Conservation (phyloP, 305 asterid genomes). For the Ilex paraguariensis region DNA sequence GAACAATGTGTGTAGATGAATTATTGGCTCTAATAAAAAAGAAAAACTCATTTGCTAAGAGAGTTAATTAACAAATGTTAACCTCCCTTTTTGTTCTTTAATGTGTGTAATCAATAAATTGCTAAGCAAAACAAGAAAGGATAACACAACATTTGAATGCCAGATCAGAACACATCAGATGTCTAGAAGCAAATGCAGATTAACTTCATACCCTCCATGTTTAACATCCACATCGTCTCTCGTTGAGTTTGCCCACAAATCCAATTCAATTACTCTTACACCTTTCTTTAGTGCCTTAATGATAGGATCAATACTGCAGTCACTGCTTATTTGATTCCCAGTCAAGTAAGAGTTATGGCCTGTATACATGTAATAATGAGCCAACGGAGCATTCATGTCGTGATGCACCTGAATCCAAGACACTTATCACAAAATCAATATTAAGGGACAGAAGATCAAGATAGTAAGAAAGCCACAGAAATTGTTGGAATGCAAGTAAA, state of each 20-base stretch:
- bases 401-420: slow-evolving; percentile 18
- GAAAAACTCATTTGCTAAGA: background rate
- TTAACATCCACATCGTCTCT: slow-evolving; percentile 13
- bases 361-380: slow-evolving; percentile 19
- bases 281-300: slow-evolving; percentile 21
- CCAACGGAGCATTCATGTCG: slow-evolving; percentile 7
- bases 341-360: slow-evolving; percentile 14
- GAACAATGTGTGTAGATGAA: no score
- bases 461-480: no score
- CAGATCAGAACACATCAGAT: background rate
- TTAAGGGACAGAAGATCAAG: no score
- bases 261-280: slow-evolving; percentile 25
- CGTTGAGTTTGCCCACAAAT: slow-evolving; percentile 21
- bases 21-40: background rate
- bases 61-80: background rate
- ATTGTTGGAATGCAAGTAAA: no score
- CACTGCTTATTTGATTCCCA: slow-evolving; percentile 20
- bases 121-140: background rate
- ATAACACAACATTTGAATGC: background rate
- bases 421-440: no score
- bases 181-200: background rate
- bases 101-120: no score
- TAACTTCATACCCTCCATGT: slow-evolving; percentile 23
- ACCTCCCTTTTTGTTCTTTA: no score
- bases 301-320: slow-evolving; percentile 19